Conservation (phyloP, 331 rosid species). For the Arachis monticola region DNA sequence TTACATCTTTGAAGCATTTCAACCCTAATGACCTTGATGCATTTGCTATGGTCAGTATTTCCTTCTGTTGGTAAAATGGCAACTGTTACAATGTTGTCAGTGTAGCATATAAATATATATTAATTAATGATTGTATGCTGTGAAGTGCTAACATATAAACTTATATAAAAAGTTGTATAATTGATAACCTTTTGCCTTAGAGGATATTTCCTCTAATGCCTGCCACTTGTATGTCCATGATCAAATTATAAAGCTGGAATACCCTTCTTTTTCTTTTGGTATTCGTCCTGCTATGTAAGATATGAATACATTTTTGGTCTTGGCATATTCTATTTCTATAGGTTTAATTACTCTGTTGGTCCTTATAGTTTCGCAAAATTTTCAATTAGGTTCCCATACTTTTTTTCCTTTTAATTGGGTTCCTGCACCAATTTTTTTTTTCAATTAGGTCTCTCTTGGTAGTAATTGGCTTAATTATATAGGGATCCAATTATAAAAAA, state of each 20-base stretch:
- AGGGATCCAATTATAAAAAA: no score
- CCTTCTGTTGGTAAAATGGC: slow-evolving; percentile 28
- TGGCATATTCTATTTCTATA: background rate
- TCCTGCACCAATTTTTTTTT: no score
- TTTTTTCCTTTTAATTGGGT: no score
- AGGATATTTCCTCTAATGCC: no score
- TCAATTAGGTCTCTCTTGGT: no score
- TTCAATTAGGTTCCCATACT: no score
- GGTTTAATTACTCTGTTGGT: no score
- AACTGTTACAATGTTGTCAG: slow-evolving; percentile 1
- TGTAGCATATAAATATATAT: slow-evolving; percentile 20
- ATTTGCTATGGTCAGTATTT: slow-evolving; percentile 87
- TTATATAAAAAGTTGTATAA: background rate
- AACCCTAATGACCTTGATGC: slow-evolving; percentile 94
- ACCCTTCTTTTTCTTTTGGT: background rate
- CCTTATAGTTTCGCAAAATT: no score
- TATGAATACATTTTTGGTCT: background rate
- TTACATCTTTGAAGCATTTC: slow-evolving; percentile 95
- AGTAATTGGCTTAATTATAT: no score
- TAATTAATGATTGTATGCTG: slow-evolving; percentile 18
- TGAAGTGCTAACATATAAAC: slow-evolving; percentile 1
- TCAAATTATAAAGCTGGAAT: no score
- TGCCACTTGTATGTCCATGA: no score
- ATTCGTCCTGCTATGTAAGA: slow-evolving; percentile 1
- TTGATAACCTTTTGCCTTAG: no score